Evolutionary conservation across 1,284 basidiomycete species (phyloP), one percentile per base, ranked within the genome.

Genomic region (Apiotrichum gracile): DNA sequence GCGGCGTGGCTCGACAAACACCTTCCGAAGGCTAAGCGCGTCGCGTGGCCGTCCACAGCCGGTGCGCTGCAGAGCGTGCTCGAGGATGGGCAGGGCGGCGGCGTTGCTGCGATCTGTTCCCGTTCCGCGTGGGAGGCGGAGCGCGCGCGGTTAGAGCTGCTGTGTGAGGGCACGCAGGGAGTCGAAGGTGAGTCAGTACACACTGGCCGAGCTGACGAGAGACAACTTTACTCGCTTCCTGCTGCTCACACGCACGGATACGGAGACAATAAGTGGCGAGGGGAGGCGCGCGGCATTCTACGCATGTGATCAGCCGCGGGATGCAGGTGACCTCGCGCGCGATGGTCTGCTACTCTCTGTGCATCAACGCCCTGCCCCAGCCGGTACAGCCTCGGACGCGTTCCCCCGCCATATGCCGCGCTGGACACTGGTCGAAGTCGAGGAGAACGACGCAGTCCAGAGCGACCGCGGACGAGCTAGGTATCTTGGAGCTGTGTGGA

Each of bases 221-320:
- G 75, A 67, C 49, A 76, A 76, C 53, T 71, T 57, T 45, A 76
- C 75, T 4, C 68, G 73, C 19, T 76, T 76, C 60, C 35, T 76
- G 26, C 61, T 75, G 14, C 56, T 76, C 9, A 47, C 57, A 4
- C 54, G 54, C 29, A 21, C 27, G 14, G 38, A 44, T 33, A 34
- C 47, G 22, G 21, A 25, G 26, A 41, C 49, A 7, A 22, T 51
- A 25, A n/a, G 27, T 17, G 21, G 42, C 14, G 33, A 21, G 8
- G 27, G 26, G 9, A 5, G 5, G 22, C 38, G 37, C 29, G 47
- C 37, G 5, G 12, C 38, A 16, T 33, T 50, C 48, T 54, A 27
- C 37, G 52, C 52, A 31, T 31, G 48, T 19, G 37, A 29, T 29
- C 37, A 34, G 9, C 25, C 47, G 4, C 24, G 16, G n/a, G n/a